Base-by-base conservation (phyloP, 768 basidiomycete species). In the Boletus tylopilopsis region DNA sequence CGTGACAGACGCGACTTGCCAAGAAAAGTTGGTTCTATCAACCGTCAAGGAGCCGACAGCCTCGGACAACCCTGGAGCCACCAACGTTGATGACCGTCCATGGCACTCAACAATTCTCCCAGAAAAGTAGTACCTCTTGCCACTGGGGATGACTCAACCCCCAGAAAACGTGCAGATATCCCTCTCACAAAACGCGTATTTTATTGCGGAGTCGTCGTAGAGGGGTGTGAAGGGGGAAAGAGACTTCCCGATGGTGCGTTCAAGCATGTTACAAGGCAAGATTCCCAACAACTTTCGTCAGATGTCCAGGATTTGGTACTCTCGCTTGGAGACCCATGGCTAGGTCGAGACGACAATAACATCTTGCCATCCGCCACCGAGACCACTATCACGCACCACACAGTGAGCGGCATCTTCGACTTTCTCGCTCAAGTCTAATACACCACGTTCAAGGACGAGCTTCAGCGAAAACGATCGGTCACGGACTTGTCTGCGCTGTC, bases 161-260 rank as follows among this genome's bases (percentile, higher is more conserved):
- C 75, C 35, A 73, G 76, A 38, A 71, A 58, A 43, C 54, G 77
- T 35, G 67, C 68, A 16, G 64, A 60, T 10, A 61, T 70, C 27
- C 66, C 71, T 43, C 58, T 81, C 54, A 94, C 87, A 6, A 85
- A 78, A 65, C 86, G 93, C 63, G 88, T 85, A 22, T 95, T 94
- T 68, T 87, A 87, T 64, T 90, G 88, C 62, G 90, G 89, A 37
- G 88, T 95, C 18, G 89, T 95, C 13, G 85, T 95, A 25, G 92
- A 96, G 70, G 84, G 82, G 44, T 82, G 86, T 33, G 85, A 86
- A 55, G 76, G 80, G 55, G 87, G 85, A 6, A 78, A 74, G 57
- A 76, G 81, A 50, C 76, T 89, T 42, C 77, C 82, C 33, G 81
- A 84, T 68, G 87, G 88, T 84, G 64, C 61, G 67, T 65, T 30